phyloP scores from a whole-genome alignment of 768 basidiomycete genomes.

The Auriscalpium vulgare region DNA sequence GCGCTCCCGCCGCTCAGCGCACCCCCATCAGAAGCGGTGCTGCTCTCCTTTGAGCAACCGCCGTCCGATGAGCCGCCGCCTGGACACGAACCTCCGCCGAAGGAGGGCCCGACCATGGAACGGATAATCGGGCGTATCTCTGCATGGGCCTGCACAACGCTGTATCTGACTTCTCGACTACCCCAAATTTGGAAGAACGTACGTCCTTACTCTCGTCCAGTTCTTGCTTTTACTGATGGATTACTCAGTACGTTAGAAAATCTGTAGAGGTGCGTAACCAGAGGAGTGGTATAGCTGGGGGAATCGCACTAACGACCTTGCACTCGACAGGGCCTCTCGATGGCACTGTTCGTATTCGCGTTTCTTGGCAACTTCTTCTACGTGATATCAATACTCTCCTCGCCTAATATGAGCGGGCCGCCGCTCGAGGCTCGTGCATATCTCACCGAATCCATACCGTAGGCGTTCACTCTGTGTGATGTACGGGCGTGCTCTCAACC shows the following conservation, averaged over 20 bases:
- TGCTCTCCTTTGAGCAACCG: slow-evolving; percentile 5
- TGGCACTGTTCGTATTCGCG: slow-evolving; percentile 88
- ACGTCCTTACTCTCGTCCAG: slow-evolving; percentile 27
- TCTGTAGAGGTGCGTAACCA: slow-evolving; percentile 65
- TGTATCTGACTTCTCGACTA: slow-evolving; percentile 88
- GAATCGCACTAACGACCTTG: background rate
- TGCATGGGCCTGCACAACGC: slow-evolving; percentile 89
- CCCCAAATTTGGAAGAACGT: slow-evolving; percentile 99
- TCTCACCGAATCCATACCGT: slow-evolving; percentile 81
- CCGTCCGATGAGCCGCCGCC: background rate
- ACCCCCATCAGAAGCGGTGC: background rate
- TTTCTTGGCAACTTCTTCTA: slow-evolving; percentile 94
- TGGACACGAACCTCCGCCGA: slow-evolving; percentile 12
- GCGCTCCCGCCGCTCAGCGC: background rate
- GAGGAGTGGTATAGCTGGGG: too few relatives aligned
- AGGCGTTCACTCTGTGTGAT: slow-evolving; percentile 20
- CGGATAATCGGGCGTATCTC: slow-evolving; percentile 81
- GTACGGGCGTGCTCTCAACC: background rate
- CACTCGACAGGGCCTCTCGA: slow-evolving; percentile 68
- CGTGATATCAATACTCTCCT: slow-evolving; percentile 81
- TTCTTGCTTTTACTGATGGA: background rate
- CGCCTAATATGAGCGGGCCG: slow-evolving; percentile 52
- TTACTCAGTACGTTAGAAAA: slow-evolving; percentile 68
- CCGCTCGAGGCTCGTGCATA: slow-evolving; percentile 56
- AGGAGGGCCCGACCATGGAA: slow-evolving; percentile 31